Conservation (phyloP, 305 asterid genomes). For the Fraxinus latifolia region DNA sequence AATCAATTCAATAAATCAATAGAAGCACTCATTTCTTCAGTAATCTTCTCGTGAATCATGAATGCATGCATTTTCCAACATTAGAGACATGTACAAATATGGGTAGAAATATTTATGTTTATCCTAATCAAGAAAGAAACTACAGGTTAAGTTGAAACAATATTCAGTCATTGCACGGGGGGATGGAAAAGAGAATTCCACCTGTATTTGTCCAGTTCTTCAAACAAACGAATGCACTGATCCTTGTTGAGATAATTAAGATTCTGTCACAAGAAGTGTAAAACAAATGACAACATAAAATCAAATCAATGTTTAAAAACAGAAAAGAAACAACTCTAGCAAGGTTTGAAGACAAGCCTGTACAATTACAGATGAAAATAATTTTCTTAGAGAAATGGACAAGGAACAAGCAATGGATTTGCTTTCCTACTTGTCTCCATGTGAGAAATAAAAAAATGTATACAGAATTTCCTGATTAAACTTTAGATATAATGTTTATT, state of each 20-base stretch:
- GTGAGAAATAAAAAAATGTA: background rate
- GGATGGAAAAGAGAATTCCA: conserved; percentile 16
- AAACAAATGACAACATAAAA: background rate
- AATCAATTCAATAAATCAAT: too few species aligned
- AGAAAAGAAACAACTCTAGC: background rate
- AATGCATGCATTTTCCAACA: background rate
- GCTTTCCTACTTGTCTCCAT: background rate
- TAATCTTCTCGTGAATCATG: background rate
- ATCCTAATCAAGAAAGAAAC: background rate
- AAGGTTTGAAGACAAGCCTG: conserved; percentile 1
- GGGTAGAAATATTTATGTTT: background rate
- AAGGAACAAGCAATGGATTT: background rate
- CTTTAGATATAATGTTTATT: background rate
- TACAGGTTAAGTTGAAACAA: background rate
- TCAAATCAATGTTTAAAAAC: background rate
- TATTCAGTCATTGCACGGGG: background rate
- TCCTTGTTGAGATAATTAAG: conserved; percentile 67
- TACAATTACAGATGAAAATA: background rate
- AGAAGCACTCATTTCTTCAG: too few species aligned
- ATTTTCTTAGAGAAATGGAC: background rate
- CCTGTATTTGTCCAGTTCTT: conserved; percentile 96
- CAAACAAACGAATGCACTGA: conserved; percentile 77
- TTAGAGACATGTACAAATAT: background rate
- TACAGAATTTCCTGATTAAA: background rate
- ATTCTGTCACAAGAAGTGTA: conserved; percentile 41